phyloP scores from a whole-genome alignment of 139 green algal species.

The Auxenochlorella pyrenoidosa region DNA sequence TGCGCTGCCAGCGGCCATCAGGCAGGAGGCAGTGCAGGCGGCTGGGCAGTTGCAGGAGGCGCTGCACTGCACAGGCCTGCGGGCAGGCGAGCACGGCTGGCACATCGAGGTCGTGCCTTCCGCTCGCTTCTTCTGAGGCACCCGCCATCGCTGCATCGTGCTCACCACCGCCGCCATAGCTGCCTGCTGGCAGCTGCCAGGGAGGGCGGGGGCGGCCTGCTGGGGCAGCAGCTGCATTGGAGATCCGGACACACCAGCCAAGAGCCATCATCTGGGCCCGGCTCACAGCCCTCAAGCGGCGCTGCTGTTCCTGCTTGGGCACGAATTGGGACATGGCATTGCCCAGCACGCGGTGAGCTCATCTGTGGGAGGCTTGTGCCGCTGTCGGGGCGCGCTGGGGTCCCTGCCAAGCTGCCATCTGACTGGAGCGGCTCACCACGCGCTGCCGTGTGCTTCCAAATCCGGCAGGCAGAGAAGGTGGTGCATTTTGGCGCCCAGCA shows the following conservation, averaged over 20 bases:
- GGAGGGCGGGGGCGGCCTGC: no score
- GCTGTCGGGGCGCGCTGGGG: no score
- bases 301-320: constrained; percentile 5
- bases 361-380: no score
- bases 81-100: neutral
- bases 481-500: neutral
- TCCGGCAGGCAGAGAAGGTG: constrained; percentile 5
- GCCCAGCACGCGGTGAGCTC: neutral
- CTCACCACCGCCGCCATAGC: neutral
- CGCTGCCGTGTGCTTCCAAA: no score
- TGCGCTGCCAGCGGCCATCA: neutral
- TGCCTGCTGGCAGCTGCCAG: neutral
- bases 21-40: neutral
- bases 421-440: no score
- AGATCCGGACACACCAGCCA: no score
- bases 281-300: neutral
- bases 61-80: no score
- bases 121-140: neutral
- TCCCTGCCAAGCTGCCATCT: neutral
- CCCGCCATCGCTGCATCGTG: neutral
- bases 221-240: no score
- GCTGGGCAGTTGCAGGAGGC: no score
- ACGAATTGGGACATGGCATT: neutral
- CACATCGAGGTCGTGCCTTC: constrained; percentile 6
- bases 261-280: neutral